Percentiles rank a stretch among this genome's conserved stretches.
phyloP scores from a whole-genome alignment of 1,284 basidiomycete genomes.

The Ustilago nuda region DNA sequence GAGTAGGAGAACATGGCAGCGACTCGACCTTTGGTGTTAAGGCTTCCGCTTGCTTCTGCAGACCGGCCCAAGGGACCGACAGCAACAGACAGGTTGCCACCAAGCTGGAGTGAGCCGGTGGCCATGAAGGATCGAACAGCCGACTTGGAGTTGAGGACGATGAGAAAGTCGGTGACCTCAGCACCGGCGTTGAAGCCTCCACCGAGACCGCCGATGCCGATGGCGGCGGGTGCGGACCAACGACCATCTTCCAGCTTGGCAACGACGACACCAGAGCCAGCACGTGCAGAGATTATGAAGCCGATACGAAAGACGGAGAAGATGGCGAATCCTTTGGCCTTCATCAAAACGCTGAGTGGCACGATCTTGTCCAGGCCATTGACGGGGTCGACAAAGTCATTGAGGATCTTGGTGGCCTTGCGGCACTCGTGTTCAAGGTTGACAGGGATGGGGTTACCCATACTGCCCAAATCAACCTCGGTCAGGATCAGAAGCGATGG shows the following conservation, averaged over 20 bases:
- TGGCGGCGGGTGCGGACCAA: conserved; percentile 94
- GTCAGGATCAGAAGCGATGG: no score
- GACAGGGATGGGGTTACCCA: conserved; percentile 70
- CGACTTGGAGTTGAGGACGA: conserved; percentile 85
- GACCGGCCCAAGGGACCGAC: conserved; percentile 93
- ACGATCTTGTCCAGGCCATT: conserved; percentile 66
- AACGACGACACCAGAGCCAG: conserved; percentile 91
- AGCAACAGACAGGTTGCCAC: conserved; percentile 76
- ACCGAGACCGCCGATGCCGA: conserved; percentile 84
- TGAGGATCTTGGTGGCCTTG: conserved; percentile 71
- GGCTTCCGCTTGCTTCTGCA: conserved; percentile 87
- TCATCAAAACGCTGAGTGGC: conserved; percentile 72
- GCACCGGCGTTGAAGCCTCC: conserved; percentile 84
- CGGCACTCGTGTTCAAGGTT: conserved; percentile 72
- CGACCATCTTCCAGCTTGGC: conserved; percentile 84
- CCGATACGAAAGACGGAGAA: conserved; percentile 71
- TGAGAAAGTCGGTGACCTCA: conserved; percentile 93
- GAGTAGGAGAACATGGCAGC: conserved; percentile 93
- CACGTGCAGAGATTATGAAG: conserved; percentile 75
- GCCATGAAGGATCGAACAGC: conserved; percentile 89
- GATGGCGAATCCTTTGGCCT: conserved; percentile 85
- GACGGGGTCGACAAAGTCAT: conserved; percentile 62
- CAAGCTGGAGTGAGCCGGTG: conserved; percentile 86
- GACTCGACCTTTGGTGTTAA: conserved; percentile 87
- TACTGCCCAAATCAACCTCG: conserved; percentile 16